Conservation (phyloP, 1,139 yeast genomes). For the Candida sp. region DNA sequence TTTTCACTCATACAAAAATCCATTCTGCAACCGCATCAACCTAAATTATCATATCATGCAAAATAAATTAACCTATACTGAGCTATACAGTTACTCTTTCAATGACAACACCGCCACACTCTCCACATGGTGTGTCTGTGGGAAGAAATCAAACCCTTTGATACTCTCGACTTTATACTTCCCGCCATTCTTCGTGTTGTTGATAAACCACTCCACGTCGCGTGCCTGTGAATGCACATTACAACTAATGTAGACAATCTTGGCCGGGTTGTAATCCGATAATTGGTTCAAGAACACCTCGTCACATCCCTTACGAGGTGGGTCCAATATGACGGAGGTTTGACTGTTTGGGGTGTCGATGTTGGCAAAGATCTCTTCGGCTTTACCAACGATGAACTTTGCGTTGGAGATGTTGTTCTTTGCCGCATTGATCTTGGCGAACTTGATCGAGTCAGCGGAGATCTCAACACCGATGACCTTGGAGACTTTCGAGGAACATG, state of each 20-base stretch:
- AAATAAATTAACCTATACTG: no score
- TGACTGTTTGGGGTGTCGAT: conserved; percentile 70
- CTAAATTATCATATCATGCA: no score
- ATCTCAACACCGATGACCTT: conserved; percentile 94
- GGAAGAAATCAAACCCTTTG: conserved; percentile 96
- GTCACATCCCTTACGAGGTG: conserved; percentile 98
- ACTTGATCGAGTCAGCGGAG: conserved; percentile 87
- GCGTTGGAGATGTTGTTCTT: conserved; percentile 79
- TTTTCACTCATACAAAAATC: not conserved
- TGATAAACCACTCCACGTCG: conserved; percentile 84
- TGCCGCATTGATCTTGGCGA: conserved; percentile 83
- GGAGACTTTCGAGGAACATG: conserved; percentile 81
- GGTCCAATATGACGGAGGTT: conserved; percentile 93
- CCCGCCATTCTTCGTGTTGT: conserved; percentile 64
- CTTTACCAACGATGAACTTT: conserved; percentile 87
- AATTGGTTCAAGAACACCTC: conserved; percentile 84
- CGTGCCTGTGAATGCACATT: conserved; percentile 98
- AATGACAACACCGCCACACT: conserved; percentile 80
- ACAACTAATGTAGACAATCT: conserved; percentile 91
- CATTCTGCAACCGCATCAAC: conserved; percentile 1
- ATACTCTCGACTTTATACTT: conserved; percentile 77
- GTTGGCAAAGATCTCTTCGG: conserved; percentile 84
- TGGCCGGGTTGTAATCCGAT: conserved; percentile 80
- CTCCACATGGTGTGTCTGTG: conserved; percentile 98
- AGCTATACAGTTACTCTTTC: conserved; percentile 7